A percentile compares a stretch with the other conserved stretches of the same genome.
Conservation (phyloP, 192 early-diverging fungal species). For the Backusella tuberculispora region DNA sequence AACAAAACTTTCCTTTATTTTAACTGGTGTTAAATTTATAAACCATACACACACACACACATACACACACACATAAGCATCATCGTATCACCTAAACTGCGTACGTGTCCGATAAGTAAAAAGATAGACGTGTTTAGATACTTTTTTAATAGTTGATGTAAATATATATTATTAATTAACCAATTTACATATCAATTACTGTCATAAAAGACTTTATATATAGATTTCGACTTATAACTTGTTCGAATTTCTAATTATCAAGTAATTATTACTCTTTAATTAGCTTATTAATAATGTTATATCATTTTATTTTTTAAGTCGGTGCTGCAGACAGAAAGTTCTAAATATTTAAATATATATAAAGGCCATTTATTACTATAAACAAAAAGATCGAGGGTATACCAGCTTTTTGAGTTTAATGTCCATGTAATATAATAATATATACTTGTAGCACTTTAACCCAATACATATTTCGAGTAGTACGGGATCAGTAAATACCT, state of each 20-base stretch:
- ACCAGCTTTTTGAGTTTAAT: no score
- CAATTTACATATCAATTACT: no score
- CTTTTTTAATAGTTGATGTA: neutral
- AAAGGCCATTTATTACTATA: neutral
- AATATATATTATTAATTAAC: neutral
- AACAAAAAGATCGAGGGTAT: neutral
- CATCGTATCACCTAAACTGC: neutral
- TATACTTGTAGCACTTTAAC: conserved; percentile 2
- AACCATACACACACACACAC: neutral
- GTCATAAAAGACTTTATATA: no score
- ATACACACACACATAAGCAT: no score
- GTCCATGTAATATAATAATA: neutral
- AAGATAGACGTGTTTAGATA: neutral
- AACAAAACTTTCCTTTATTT: neutral
- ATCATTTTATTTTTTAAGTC: neutral
- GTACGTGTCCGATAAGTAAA: neutral
- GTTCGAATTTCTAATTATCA: neutral
- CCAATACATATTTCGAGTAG: neutral
- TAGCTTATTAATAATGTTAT: neutral
- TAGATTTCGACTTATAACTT: no score
- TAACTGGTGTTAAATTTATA: neutral
- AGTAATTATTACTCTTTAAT: conserved; percentile 6
- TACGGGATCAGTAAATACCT: conserved; percentile 10
- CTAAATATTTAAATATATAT: neutral
- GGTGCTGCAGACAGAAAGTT: neutral